Base-by-base conservation (phyloP, 1,284 basidiomycete species). In the Athelia psychrophila region DNA sequence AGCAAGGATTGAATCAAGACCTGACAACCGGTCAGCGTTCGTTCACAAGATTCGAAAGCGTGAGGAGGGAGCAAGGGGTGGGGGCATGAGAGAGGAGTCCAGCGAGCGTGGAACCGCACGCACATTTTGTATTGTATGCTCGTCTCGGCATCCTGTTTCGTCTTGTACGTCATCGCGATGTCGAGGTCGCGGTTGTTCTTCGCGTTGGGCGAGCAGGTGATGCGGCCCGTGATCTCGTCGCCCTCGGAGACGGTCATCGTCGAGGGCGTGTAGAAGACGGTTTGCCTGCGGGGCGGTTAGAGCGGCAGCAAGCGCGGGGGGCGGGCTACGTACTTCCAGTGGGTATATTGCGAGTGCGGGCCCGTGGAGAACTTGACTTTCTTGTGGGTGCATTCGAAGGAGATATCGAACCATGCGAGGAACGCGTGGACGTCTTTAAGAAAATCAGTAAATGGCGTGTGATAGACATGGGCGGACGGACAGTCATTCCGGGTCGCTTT, bases 351-450 rank as follows among this genome's bases (percentile, higher is more conserved):
- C 50, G 94, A 91, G 62, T 98, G 95, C 10, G 95, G 95, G 20
- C 95, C 95, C 18, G 95, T 98, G 48, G 91, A 94, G 74, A 98
- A 98, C 64, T 87, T 86, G 58, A 97, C 88, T 61, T 93, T 93
- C 73, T 95, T 98, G 79, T 99, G 97, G 56, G 94, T 95, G 67
- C 92, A 95, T 53, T 93, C 88, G 74, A 99, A 99, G 47, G 86
- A 81, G 64, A 98, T 91, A 71, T 99, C 97, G 73, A 99, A 99
- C 97, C 97, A 99, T 35, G 95, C 95, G 50, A 99, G 85, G 85
- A 98, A 98, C n/a, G 97, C 97, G 66, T 99, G 97, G 18, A 96
- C 81, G 68, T 94, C 94, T 96, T 59, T 44, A 54, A 40, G 44
- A 22, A n/a, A 10, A 19, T 54, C 32, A 50, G n/a, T 42, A 6